Evolutionary conservation across 805 yeast genomes (phyloP), one percentile per base, ranked within the genome.

Genomic region (Kodamaea sagamina): DNA sequence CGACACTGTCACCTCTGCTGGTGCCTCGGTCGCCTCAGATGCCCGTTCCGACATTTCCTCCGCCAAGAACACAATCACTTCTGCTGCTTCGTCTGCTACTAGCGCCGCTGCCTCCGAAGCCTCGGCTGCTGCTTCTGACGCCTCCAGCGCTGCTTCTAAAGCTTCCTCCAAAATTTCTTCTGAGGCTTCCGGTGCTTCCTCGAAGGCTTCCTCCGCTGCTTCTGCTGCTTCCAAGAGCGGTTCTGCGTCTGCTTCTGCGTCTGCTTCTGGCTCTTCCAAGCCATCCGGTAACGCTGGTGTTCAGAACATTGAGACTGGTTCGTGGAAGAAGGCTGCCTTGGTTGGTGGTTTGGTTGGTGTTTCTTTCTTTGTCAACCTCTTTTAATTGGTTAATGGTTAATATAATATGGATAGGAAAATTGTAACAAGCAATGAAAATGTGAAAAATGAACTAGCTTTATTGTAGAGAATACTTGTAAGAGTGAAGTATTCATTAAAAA

Each of bases 321-420:
- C 60, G 31, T 67, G 71, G 73, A 68, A 68, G 57, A 65, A 56
- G 55, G 60, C 68, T 32, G 62, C 57, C 43, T 64, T 62, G 21
- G 58, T 68, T 34, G 68, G 65, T 36, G 68, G 64, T 39, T 36
- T 68, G 41, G 59, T 68, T 36, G 73, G 72, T 32, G 47, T 59
- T 43, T 59, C 70, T 28, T 63, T 68, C 45, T 43, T 66, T 22
- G 50, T 64, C 53, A 67, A 66, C 57, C 34, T 29, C 15, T 6
- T 16, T 13, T 29, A 22, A 27, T 38, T 29, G 28, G 26, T 28
- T 38, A 19, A 15, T 16, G 41, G 34, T 6, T 32, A 32, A 32
- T 32, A 19, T 17, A n/a, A 27, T 25, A 25, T 25, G 31, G 21
- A 36, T 36, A 8, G 8, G 21, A 15, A 16, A 10, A 4, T 15